Evolutionary conservation across 768 basidiomycete species (phyloP).

Genomic region (Termitomyces sp.): DNA sequence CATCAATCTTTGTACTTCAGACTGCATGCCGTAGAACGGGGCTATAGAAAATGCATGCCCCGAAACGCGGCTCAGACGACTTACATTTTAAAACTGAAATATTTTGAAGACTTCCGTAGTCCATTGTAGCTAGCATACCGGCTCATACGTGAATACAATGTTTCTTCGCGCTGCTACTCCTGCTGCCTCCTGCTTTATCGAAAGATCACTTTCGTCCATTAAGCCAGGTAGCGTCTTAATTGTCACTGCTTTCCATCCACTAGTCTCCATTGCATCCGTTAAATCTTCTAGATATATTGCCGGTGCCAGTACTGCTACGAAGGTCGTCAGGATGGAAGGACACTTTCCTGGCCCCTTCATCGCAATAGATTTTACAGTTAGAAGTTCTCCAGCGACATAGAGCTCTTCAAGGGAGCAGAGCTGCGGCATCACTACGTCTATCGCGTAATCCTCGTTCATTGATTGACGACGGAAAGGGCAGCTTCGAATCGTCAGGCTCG

Average conservation of each 20-base stretch:
- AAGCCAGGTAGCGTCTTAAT: background rate
- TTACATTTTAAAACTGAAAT: too few species aligned
- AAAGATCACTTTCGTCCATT: background rate
- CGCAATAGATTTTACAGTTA: background rate
- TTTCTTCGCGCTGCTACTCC: background rate
- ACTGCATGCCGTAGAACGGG: too few species aligned
- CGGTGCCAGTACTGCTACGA: background rate
- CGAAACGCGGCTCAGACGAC: too few species aligned
- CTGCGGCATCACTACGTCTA: background rate
- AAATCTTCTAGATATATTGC: constrained; percentile 2
- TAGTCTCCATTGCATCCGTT: background rate
- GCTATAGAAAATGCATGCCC: too few species aligned
- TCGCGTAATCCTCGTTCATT: background rate
- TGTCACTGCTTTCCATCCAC: background rate
- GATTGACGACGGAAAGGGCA: background rate
- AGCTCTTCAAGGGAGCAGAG: constrained; percentile 5
- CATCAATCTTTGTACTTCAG: too few species aligned
- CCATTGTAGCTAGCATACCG: background rate
- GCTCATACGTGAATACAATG: background rate
- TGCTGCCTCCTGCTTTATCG: background rate
- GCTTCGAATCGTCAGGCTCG: background rate
- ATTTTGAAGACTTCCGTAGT: too few species aligned
- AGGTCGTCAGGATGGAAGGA: background rate
- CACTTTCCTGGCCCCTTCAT: background rate
- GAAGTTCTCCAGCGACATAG: background rate